phyloP scores from a whole-genome alignment of 331 rosid species.

The Erythrophleum ivorense region DNA sequence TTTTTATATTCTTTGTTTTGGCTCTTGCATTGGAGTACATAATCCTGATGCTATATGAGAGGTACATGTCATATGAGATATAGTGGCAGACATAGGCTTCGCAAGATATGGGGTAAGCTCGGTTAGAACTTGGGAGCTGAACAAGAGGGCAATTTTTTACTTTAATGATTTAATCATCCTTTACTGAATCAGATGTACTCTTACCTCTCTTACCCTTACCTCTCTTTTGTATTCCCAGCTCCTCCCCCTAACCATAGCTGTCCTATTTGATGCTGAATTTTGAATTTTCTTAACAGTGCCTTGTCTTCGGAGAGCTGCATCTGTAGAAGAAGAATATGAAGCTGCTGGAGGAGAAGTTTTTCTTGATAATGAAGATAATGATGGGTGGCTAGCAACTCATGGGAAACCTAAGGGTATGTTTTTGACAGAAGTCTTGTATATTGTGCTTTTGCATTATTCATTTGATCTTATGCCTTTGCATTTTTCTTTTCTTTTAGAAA shows the following conservation, averaged over 20 bases:
- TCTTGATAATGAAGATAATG: slow-evolving; percentile 87
- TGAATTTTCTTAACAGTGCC: slow-evolving; percentile 67
- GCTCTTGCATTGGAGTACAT: not conserved
- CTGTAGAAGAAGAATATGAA: slow-evolving; percentile 96
- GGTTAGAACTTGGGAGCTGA: not conserved
- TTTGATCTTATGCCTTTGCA: slow-evolving; percentile 30
- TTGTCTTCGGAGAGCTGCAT: slow-evolving; percentile 90
- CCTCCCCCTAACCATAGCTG: not conserved
- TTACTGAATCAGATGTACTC: not conserved
- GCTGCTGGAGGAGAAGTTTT: slow-evolving; percentile 95
- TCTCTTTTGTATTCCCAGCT: not conserved
- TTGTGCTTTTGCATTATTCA: slow-evolving; percentile 3
- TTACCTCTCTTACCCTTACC: slow-evolving; percentile 3
- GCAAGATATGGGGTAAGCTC: not conserved
- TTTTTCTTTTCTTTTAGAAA: slow-evolving; percentile 47
- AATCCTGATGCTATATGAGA: not conserved
- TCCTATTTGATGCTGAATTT: slow-evolving; percentile 34
- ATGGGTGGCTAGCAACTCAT: slow-evolving; percentile 98
- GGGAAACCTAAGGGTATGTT: slow-evolving; percentile 86
- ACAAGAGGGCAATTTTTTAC: not conserved
- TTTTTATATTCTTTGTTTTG: not conserved
- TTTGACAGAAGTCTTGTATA: not conserved
- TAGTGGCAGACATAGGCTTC: not conserved
- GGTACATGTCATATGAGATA: not conserved
- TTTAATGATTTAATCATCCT: not conserved